Evolutionary conservation across 345 rosid species (phyloP).

Genomic region (Gossypium ekmanianum): DNA sequence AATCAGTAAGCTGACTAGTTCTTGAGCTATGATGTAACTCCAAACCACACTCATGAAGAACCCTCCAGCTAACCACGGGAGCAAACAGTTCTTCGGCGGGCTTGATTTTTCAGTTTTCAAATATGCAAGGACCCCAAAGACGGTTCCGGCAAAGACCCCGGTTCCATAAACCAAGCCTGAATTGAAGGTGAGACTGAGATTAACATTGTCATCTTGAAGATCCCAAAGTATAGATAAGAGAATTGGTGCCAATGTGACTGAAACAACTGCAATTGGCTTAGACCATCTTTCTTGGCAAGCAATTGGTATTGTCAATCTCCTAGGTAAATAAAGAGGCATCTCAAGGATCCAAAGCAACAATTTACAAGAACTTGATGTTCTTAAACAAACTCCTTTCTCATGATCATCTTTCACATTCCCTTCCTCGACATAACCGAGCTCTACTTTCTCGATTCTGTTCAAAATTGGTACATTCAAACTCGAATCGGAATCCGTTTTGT

Average conservation of each 20-base stretch:
- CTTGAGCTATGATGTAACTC: constrained; percentile 83
- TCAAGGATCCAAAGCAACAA: constrained; percentile 37
- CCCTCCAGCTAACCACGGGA: constrained; percentile 82
- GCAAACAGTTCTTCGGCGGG: constrained; percentile 57
- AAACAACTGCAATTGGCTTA: constrained; percentile 57
- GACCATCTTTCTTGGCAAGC: constrained; percentile 65
- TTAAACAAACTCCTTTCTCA: constrained; percentile 17
- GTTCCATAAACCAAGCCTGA: constrained; percentile 35
- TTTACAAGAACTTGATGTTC: constrained; percentile 26
- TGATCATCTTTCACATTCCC: constrained; percentile 25
- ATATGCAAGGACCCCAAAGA: constrained; percentile 54
- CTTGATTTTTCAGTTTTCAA: constrained; percentile 43
- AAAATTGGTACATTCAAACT: constrained; percentile 42
- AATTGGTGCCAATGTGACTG: constrained; percentile 66
- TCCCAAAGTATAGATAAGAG: constrained; percentile 52
- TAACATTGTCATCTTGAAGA: constrained; percentile 25
- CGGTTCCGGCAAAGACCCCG: constrained; percentile 41
- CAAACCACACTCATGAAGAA: constrained; percentile 84
- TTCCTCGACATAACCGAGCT: constrained; percentile 26
- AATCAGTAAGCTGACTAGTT: constrained; percentile 68
- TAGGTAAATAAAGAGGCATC: constrained; percentile 65
- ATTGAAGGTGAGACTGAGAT: constrained; percentile 2
- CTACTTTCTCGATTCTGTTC: constrained; percentile 26
- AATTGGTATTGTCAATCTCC: constrained; percentile 83
- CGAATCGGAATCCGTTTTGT: constrained; percentile 7